These are phyloP conservation scores for Rhododendron ovatum DNA, from an alignment of 148 eudicot species.

Conservation along the genomic window DNA sequence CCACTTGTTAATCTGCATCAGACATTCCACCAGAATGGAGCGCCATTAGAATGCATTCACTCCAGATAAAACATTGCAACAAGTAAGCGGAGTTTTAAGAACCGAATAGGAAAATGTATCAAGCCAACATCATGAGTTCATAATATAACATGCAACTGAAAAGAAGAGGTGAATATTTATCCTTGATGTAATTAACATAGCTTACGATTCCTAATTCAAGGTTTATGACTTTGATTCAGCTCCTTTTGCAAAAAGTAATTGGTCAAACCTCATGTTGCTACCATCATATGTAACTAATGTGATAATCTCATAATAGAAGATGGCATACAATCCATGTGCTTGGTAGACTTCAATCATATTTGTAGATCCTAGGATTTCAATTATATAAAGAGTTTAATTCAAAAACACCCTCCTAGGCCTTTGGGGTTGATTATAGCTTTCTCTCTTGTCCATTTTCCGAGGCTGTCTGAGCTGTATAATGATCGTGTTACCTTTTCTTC, in stretches of 20 bases:
- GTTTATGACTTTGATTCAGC: constrained; percentile 2
- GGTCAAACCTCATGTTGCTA: not conserved
- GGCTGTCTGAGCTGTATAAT: not conserved
- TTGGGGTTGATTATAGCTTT: not conserved
- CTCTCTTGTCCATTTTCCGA: not conserved
- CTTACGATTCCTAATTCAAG: not conserved
- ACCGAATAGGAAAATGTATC: not conserved
- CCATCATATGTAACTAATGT: not conserved
- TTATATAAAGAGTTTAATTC: not conserved
- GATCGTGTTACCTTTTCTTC: not conserved
- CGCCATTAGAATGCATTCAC: constrained; percentile 7
- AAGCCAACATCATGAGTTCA: not conserved
- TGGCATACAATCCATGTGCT: not conserved
- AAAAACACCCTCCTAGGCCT: not conserved
- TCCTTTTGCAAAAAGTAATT: not conserved
- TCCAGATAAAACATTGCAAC: not conserved
- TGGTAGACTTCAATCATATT: not conserved
- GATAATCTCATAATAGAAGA: not conserved
- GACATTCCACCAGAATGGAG: constrained; percentile 3
- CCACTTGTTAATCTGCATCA: constrained; percentile 78
- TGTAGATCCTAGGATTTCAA: not conserved
- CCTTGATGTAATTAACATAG: not conserved
- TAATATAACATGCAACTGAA: not conserved
- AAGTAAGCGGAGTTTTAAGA: not conserved
- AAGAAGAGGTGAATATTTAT: not conserved